Conservation (phyloP, 2,329 filamentous ascomycete species). For the Colletotrichum endophyticum region DNA sequence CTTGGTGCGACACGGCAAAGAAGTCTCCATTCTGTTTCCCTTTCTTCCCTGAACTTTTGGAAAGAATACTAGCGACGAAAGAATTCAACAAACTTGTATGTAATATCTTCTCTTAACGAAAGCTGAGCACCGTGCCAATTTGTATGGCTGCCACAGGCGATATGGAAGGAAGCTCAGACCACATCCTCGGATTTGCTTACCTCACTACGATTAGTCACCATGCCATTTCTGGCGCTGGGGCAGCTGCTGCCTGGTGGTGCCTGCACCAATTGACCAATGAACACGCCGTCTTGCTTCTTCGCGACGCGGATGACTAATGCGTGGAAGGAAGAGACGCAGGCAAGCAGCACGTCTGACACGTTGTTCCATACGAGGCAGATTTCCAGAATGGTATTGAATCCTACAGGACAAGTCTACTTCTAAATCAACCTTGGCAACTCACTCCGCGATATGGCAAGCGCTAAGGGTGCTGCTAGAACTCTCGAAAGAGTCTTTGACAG, state of each 20-base stretch:
- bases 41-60: not conserved
- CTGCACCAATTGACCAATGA: not conserved
- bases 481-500: not conserved
- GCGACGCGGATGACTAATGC: not conserved
- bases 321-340: not conserved
- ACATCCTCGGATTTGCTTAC: not conserved
- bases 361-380: not conserved
- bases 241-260: conserved; percentile 5
- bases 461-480: not conserved
- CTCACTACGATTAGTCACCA: not conserved
- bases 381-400: not conserved
- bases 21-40: not conserved
- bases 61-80: not conserved
- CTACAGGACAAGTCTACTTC: not conserved
- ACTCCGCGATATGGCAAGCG: not conserved
- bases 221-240: not conserved
- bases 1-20: not conserved
- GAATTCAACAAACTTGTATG: not conserved
- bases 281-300: not conserved
- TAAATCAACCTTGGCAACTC: not conserved
- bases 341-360: not conserved
- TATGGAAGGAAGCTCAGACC: not conserved
- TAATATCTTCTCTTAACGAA: not conserved
- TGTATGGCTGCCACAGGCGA: not conserved
- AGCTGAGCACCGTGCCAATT: not conserved